phyloP scores from a whole-genome alignment of 169 alveolate species.

The Haemoproteus tartakovskyi region DNA sequence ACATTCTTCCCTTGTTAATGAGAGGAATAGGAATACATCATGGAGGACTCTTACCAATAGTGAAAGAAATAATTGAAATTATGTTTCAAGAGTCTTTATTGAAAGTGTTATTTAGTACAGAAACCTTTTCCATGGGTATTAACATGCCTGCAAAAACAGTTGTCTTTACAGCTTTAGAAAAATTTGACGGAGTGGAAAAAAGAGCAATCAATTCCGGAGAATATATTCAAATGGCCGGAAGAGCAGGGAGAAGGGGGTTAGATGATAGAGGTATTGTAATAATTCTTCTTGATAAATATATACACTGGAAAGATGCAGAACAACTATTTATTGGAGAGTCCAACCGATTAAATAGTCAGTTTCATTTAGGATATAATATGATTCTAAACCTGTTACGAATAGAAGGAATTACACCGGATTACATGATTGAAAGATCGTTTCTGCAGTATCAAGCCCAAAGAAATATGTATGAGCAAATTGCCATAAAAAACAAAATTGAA shows the following conservation, averaged over 20 bases:
- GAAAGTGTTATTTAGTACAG: conserved; percentile 95
- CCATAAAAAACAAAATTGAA: conserved; percentile 77
- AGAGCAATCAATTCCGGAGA: conserved; percentile 94
- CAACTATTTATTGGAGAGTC: conserved; percentile 88
- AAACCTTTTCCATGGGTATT: conserved; percentile 97
- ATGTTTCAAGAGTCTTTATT: conserved; percentile 94
- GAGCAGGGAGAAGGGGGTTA: conserved; percentile 98
- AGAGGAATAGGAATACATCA: conserved; percentile 98
- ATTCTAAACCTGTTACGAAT: conserved; percentile 93
- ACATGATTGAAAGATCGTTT: conserved; percentile 93
- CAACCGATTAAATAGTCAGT: conserved; percentile 91
- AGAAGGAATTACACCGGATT: conserved; percentile 94
- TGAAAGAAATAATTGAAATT: conserved; percentile 96
- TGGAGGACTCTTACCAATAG: conserved; percentile 96
- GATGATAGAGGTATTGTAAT: conserved; percentile 96
- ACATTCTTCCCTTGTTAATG: conserved; percentile 88
- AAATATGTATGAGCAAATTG: conserved; percentile 72
- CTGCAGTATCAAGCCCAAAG: conserved; percentile 93
- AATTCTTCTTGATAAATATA: conserved; percentile 90
- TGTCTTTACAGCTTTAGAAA: conserved; percentile 92
- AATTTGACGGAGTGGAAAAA: conserved; percentile 92
- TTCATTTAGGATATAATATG: conserved; percentile 96
- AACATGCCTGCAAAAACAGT: conserved; percentile 99
- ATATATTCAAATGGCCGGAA: conserved; percentile 93
- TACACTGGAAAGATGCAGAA: conserved; percentile 93